phyloP scores from a whole-genome alignment of 257 asterid species.

The Solanum lycopersicoides region DNA sequence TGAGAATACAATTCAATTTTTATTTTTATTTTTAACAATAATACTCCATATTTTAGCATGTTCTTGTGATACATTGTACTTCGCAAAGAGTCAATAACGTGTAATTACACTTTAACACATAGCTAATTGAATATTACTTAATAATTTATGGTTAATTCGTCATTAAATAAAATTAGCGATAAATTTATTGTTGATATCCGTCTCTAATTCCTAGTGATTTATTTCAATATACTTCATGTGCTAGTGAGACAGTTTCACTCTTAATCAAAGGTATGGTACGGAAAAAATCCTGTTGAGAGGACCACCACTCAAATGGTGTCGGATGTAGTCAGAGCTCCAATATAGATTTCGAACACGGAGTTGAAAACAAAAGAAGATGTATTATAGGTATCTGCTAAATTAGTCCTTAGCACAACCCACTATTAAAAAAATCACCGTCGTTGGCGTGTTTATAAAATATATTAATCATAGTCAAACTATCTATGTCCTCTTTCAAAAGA shows the following conservation, averaged over 20 bases:
- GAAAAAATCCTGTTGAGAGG: too few species aligned
- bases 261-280: too few species aligned
- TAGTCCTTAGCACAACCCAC: neutral
- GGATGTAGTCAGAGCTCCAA: too few species aligned
- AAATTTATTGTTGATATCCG: neutral
- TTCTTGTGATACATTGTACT: neutral
- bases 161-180: neutral
- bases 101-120: neutral
- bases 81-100: neutral
- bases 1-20: neutral
- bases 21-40: neutral
- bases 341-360: accelerated
- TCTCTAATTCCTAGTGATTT: too few species aligned
- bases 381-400: neutral
- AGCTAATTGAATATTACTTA: neutral
- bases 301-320: too few species aligned
- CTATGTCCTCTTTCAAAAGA: neutral
- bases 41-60: neutral
- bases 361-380: too few species aligned
- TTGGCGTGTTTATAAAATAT: neutral
- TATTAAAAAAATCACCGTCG: neutral
- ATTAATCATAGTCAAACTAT: neutral
- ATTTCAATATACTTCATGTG: neutral
- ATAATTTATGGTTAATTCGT: too few species aligned
- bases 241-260: neutral